These are phyloP conservation scores for Seiridium unicorne DNA, from an alignment of 2,329 filamentous ascomycete genomes.

Conservation along the genomic window DNA sequence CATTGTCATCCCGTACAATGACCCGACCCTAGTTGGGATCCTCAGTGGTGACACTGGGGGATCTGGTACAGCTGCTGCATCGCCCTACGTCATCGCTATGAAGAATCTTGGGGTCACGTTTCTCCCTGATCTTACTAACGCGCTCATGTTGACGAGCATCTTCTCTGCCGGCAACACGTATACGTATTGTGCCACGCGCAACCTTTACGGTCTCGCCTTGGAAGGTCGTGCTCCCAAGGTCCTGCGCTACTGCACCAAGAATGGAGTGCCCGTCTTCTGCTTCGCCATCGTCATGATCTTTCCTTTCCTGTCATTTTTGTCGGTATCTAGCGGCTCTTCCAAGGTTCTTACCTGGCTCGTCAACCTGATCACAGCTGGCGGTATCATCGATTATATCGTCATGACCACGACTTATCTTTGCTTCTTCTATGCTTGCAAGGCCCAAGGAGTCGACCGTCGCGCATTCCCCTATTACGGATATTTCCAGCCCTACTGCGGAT, in stretches of 20 bases:
- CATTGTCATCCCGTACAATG: constrained; percentile 59
- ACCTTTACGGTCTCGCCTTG: constrained; percentile 53
- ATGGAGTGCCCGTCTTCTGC: constrained; percentile 60
- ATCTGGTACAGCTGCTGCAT: constrained; percentile 42
- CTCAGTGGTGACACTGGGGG: constrained; percentile 5
- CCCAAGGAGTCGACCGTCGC: constrained; percentile 46
- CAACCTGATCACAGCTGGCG: constrained; percentile 14
- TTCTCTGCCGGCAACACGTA: constrained; percentile 60
- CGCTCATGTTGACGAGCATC: constrained; percentile 53
- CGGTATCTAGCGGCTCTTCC: constrained; percentile 18
- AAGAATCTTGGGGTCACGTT: constrained; percentile 45
- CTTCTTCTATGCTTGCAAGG: constrained; percentile 51
- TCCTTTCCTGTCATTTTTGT: constrained; percentile 57
- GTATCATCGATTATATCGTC: constrained; percentile 15
- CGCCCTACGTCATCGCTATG: constrained; percentile 53
- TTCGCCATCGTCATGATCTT: constrained; percentile 55
- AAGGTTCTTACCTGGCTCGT: constrained; percentile 12
- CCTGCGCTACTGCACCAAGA: constrained; percentile 47
- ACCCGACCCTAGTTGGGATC: constrained; percentile 51
- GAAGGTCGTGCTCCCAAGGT: constrained; percentile 51
- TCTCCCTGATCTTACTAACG: constrained; percentile 57
- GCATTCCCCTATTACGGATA: constrained; percentile 54
- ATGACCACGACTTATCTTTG: constrained; percentile 47
- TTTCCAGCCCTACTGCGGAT: constrained; percentile 56
- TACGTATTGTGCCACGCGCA: constrained; percentile 56